Percentiles rank a stretch among this genome's conserved stretches.
phyloP scores from a whole-genome alignment of 176 grass and related monocot species.

The Neostapfia colusana region DNA sequence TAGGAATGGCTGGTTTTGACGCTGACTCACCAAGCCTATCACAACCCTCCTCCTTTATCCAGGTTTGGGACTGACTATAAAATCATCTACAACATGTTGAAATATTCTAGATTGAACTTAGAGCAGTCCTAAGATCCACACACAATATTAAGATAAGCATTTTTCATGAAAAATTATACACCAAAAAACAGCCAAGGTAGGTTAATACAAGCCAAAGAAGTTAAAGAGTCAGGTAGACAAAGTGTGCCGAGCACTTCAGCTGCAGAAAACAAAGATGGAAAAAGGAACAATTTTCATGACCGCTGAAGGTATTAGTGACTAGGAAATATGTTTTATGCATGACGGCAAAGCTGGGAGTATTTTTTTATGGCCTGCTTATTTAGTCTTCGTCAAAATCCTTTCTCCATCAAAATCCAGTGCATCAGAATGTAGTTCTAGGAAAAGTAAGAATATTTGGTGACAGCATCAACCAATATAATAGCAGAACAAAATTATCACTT shows the following conservation, averaged over 20 bases:
- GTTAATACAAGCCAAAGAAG: neutral
- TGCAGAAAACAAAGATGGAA: constrained; percentile 10
- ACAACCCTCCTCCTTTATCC: too few relatives aligned
- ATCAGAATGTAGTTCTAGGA: neutral
- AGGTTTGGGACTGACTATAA: too few relatives aligned
- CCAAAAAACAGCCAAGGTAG: neutral
- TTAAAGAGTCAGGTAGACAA: neutral
- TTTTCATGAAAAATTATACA: neutral
- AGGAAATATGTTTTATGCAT: neutral
- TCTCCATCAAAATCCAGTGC: neutral
- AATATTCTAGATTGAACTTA: constrained; percentile 3
- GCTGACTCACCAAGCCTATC: too few relatives aligned
- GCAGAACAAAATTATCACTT: constrained; percentile 22
- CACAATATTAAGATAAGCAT: neutral
- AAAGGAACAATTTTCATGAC: neutral
- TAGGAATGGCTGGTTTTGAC: too few relatives aligned
- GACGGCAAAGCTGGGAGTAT: neutral
- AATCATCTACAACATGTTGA: neutral
- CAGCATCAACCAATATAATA: constrained; percentile 5
- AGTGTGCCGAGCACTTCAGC: neutral
- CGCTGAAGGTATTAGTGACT: neutral
- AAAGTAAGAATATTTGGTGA: neutral
- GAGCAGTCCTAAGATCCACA: neutral
- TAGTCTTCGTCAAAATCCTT: neutral
- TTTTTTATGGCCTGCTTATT: constrained; percentile 13